Conservation (phyloP, 23 red algal species). For the Gracilaria gracilis region DNA sequence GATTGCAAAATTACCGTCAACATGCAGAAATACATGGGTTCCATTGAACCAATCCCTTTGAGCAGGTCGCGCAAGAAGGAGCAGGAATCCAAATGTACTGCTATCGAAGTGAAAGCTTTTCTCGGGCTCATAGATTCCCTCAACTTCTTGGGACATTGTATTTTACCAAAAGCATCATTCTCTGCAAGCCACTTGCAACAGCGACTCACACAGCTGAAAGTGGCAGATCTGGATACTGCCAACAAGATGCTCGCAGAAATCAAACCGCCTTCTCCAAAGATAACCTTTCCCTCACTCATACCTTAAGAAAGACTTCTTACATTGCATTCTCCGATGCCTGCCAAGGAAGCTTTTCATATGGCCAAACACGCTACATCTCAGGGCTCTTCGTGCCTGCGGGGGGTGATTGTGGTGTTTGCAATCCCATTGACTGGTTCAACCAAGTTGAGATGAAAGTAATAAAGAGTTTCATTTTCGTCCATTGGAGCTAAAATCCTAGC, state of each 20-base stretch:
- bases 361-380: slow-evolving; percentile 55
- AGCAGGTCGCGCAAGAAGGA: neutral
- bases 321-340: slow-evolving; percentile 59
- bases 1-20: neutral
- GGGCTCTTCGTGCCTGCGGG: slow-evolving; percentile 52
- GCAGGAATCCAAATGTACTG: neutral
- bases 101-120: neutral
- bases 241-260: slow-evolving; percentile 27
- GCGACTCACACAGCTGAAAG: neutral
- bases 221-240: slow-evolving; percentile 19
- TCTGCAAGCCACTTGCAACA: slow-evolving; percentile 46
- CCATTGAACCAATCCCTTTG: neutral
- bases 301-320: neutral
- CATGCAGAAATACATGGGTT: slow-evolving; percentile 43
- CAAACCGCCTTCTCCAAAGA: neutral
- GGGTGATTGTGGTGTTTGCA: neutral
- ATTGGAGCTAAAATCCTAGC: slow-evolving; percentile 51
- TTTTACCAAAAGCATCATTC: slow-evolving; percentile 43
- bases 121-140: slow-evolving; percentile 6
- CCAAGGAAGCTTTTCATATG: slow-evolving; percentile 47
- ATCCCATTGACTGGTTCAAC: slow-evolving; percentile 52
- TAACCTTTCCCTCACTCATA: too few species aligned
- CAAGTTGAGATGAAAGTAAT: slow-evolving; percentile 27
- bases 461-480: slow-evolving; percentile 36
- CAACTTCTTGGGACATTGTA: slow-evolving; percentile 38